Evolutionary conservation across 1,284 basidiomycete species (phyloP), one percentile per base, ranked within the genome.

Genomic region (Cutaneotrichosporon sp.): DNA sequence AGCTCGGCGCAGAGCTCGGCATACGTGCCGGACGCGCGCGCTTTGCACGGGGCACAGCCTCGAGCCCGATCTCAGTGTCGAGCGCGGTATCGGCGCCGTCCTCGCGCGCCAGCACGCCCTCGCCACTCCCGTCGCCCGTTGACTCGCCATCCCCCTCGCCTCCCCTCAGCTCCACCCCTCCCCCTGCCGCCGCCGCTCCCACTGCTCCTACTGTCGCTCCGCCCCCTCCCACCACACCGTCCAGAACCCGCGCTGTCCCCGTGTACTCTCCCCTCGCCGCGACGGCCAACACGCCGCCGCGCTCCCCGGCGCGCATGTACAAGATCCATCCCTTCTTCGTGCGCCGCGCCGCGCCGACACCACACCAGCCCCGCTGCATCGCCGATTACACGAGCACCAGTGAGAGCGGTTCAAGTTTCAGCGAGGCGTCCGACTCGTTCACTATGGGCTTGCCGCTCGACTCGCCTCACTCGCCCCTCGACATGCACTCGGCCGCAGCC

Each of bases 281-380:
- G 1, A 70, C 72, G 16, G 67, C 69, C 8, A 69, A 56, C 46
- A 70, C 71, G 4, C 68, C 71, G 6, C 64, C 70, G 14, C 49
- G 45, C 22, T 7, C 57, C 14, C 36, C 42, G 16, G 22, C 51
- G 25, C 46, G 45, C n/a, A 33, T 27, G 43, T 6, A 18, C 10
- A 53, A 22, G 14, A n/a, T 54, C 9, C 59, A 52, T 27, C 56
- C 55, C 0, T 61, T 61, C 55, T 61, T 61, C 47, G 22, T 53
- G 6, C 43, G 43, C 33, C 54, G 54, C 34, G 34, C 27, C 11
- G 51, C 54, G 11, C 56, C 52, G 27, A 24, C 31, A 27, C 54
- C 59, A 25, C 25, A 24, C 34, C 9, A 20, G 31, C 62, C 62
- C 11, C 56, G 57, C 14, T 36, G 54, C 24, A 54, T 63, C 7